Evolutionary conservation across 1,284 basidiomycete genomes (phyloP).

Genomic region (Cutaneotrichosporon mucoides): DNA sequence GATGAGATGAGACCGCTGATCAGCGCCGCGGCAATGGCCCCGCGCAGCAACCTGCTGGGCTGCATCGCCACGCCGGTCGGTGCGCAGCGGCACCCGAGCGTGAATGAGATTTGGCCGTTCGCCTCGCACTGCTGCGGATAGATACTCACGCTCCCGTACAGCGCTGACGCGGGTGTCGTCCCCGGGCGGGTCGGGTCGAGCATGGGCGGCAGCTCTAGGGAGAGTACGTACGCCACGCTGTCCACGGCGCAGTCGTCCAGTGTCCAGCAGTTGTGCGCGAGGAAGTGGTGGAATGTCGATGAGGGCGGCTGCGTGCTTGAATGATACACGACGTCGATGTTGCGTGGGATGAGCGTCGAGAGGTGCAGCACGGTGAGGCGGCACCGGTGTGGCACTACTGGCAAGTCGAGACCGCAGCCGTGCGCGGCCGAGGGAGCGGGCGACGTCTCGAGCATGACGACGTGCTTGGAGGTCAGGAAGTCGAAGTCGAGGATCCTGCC

Average conservation of each 20-base stretch:
- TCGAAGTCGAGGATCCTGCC: conserved; percentile 5
- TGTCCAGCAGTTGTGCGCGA: neutral
- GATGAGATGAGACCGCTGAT: neutral
- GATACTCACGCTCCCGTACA: neutral
- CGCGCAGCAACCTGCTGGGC: neutral
- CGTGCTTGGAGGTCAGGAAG: neutral
- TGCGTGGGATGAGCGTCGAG: neutral
- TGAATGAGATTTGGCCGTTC: neutral
- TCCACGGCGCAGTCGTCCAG: neutral
- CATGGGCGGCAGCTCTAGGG: conserved; percentile 1
- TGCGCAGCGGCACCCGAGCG: neutral
- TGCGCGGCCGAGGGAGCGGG: neutral
- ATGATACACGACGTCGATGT: neutral
- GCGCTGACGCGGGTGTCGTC: neutral
- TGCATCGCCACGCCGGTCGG: neutral
- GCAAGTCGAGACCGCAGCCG: neutral
- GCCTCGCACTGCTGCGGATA: neutral
- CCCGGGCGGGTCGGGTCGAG: neutral
- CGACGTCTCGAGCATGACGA: conserved; percentile 1
- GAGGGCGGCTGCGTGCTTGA: neutral
- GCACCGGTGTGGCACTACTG: neutral
- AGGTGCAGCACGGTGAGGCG: neutral
- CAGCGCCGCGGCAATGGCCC: neutral
- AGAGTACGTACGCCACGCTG: neutral
- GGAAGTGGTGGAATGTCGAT: neutral